These are phyloP conservation scores for Penicillium bialowiezense DNA, from an alignment of 495 filamentous ascomycete species.

Conservation along the genomic window DNA sequence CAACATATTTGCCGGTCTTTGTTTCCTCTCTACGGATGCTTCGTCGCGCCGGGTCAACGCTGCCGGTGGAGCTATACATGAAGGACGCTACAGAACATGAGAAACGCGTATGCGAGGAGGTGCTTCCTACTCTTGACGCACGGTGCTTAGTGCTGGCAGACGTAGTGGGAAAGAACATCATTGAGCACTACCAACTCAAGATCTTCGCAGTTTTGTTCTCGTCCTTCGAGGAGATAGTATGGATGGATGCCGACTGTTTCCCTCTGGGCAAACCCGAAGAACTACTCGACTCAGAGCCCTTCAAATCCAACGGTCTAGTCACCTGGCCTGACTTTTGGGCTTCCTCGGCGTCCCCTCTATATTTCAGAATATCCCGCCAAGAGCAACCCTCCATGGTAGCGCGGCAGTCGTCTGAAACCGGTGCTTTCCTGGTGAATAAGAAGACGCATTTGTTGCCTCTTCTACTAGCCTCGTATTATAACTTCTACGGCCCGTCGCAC, in stretches of 20 bases:
- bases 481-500: slow-evolving; percentile 55
- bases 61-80: slow-evolving; percentile 60
- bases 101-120: slow-evolving; percentile 47
- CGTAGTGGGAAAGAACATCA: slow-evolving; percentile 36
- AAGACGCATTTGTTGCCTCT: slow-evolving; percentile 48
- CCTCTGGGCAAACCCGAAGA: slow-evolving; percentile 51
- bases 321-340: slow-evolving; percentile 65
- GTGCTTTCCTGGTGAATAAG: slow-evolving; percentile 58
- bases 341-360: slow-evolving; percentile 49
- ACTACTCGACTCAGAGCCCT: slow-evolving; percentile 51
- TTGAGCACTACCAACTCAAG: slow-evolving; percentile 57
- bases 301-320: slow-evolving; percentile 50
- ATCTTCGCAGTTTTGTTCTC: slow-evolving; percentile 59
- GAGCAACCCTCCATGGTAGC: slow-evolving; percentile 34
- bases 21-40: slow-evolving; percentile 56
- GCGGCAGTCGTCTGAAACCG: slow-evolving; percentile 52
- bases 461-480: slow-evolving; percentile 61
- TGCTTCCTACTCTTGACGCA: slow-evolving; percentile 50
- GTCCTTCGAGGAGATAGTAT: slow-evolving; percentile 58
- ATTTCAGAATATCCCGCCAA: slow-evolving; percentile 53
- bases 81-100: slow-evolving; percentile 49
- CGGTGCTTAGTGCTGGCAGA: slow-evolving; percentile 50
- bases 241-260: slow-evolving; percentile 61
- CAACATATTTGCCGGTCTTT: slow-evolving; percentile 44
- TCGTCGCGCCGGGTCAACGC: slow-evolving; percentile 50